Evolutionary conservation across 169 alveolate genomes (phyloP).

Genomic region (Theileria parva): DNA sequence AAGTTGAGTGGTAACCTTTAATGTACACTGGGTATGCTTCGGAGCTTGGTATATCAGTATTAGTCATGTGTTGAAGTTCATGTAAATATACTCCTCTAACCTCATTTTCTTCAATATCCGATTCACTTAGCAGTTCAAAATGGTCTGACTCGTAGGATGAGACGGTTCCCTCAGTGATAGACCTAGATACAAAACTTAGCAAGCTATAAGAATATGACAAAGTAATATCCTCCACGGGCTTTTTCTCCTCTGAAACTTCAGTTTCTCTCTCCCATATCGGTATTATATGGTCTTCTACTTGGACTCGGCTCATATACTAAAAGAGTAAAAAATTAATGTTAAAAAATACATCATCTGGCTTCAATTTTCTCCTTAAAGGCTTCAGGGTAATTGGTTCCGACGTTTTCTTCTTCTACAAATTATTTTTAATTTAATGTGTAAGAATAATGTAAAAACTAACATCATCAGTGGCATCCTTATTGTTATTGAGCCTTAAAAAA

Average conservation of each 20-base stretch:
- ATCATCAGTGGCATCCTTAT: not conserved
- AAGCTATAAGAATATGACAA: slow-evolving; percentile 49
- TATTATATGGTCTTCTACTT: slow-evolving; percentile 51
- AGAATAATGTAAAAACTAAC: not conserved
- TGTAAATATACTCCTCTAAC: slow-evolving; percentile 51
- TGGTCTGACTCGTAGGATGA: slow-evolving; percentile 51
- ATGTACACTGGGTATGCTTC: slow-evolving; percentile 41
- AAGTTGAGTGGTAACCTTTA: slow-evolving; percentile 4
- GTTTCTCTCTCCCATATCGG: slow-evolving; percentile 49
- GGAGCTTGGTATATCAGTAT: slow-evolving; percentile 36
- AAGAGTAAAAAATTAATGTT: not conserved
- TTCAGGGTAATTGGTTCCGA: slow-evolving; percentile 30
- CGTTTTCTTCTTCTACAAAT: slow-evolving; percentile 7
- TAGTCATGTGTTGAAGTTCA: slow-evolving; percentile 17
- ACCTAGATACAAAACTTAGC: slow-evolving; percentile 29
- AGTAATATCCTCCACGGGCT: slow-evolving; percentile 18
- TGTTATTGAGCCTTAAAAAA: not conserved
- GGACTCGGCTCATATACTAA: slow-evolving; percentile 53
- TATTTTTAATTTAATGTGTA: not conserved
- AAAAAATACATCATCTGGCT: slow-evolving; percentile 34
- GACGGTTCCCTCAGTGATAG: slow-evolving; percentile 40
- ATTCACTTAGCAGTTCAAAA: slow-evolving; percentile 38
- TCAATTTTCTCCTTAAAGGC: slow-evolving; percentile 38
- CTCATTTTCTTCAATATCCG: slow-evolving; percentile 46
- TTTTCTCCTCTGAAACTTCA: slow-evolving; percentile 7